Conservation (phyloP, 73 alveolate species). For the Blepharisma japonicum region DNA sequence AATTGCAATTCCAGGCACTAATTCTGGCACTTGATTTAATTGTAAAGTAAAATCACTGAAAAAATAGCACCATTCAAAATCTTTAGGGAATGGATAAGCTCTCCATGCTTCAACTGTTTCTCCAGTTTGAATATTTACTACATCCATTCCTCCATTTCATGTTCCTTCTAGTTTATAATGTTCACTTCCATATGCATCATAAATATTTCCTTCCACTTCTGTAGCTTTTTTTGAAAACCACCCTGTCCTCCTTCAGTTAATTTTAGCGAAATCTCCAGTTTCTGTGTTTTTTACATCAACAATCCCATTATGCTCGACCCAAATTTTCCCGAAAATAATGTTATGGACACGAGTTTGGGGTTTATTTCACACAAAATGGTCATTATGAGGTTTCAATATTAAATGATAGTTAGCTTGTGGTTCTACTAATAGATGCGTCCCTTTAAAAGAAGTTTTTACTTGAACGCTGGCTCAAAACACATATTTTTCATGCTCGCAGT, state of each 20-base stretch:
- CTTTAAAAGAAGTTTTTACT: slow-evolving; percentile 43
- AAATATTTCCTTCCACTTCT: slow-evolving; percentile 19
- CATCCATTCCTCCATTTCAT: slow-evolving; percentile 15
- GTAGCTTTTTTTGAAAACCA: slow-evolving; percentile 44
- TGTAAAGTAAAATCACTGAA: slow-evolving; percentile 7
- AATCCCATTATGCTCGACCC: slow-evolving; percentile 38
- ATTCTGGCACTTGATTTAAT: slow-evolving; percentile 34
- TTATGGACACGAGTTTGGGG: slow-evolving; percentile 47
- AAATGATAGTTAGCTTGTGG: slow-evolving; percentile 47
- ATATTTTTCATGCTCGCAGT: slow-evolving; percentile 65
- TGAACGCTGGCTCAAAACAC: slow-evolving; percentile 32
- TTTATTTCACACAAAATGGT: slow-evolving; percentile 30
- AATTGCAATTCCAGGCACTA: slow-evolving; percentile 78
- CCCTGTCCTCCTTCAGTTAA: slow-evolving; percentile 38
- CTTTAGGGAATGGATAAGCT: slow-evolving; percentile 1
- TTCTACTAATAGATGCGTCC: slow-evolving; percentile 38
- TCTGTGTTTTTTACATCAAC: slow-evolving; percentile 33
- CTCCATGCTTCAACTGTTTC: background rate
- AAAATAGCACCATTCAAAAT: background rate
- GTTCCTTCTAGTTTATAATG: background rate
- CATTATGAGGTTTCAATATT: slow-evolving; percentile 33
- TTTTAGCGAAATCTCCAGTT: slow-evolving; percentile 31
- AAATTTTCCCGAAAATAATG: slow-evolving; percentile 37
- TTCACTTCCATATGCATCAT: background rate
- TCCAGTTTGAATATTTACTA: too few relatives aligned